Evolutionary conservation across 176 grass and related monocot species (phyloP), one percentile per base, ranked within the genome.

Genomic region (Secale cereale): DNA sequence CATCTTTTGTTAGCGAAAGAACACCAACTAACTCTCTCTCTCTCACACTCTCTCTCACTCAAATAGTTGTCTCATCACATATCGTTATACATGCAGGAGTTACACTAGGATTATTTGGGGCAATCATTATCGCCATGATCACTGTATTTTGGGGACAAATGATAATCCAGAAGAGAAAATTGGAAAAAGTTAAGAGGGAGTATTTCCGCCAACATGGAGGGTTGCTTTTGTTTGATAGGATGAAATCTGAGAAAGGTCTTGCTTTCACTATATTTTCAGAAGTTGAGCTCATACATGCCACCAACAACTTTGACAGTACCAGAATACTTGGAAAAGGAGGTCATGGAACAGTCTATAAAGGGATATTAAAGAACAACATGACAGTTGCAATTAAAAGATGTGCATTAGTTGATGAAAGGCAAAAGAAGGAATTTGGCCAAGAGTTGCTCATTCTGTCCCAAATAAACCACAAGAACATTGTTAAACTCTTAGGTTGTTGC

Each of bases 271-370:
- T 92, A 25, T 90, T 84, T 57, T 46, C 9, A 1, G 81, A 90
- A 81, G 81, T 32, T 33, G 91, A 87, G 65, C 77, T 87, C 5
- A 37, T 23, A 39, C 15, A 79, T 3, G 87, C 87, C 1, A 92
- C 81, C 63, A 50, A 92, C 33, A 81, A 87, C 59, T 90, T 85
- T 2, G 87, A 92, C 25, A 90, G 73, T 50, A 77, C 71, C 3
- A 61, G 29, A 62, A 43, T 92, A 37, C 37, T 92, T 31, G 87
- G 87, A 7, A 62, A 84, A 27, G 91, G 91, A 75, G 88, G 91
- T 0, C 81, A 90, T 11, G 91, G 87, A 0, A 83, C 71, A 0
- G 89, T 91, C 12, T 91, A 88, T 6, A 88, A 85, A 78, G 89
- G 89, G 3, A 78, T 39, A 33, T 3, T 84, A 0, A 84, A 80